Conservation (phyloP, 805 yeast genomes). For the Teunomyces pallodes region DNA sequence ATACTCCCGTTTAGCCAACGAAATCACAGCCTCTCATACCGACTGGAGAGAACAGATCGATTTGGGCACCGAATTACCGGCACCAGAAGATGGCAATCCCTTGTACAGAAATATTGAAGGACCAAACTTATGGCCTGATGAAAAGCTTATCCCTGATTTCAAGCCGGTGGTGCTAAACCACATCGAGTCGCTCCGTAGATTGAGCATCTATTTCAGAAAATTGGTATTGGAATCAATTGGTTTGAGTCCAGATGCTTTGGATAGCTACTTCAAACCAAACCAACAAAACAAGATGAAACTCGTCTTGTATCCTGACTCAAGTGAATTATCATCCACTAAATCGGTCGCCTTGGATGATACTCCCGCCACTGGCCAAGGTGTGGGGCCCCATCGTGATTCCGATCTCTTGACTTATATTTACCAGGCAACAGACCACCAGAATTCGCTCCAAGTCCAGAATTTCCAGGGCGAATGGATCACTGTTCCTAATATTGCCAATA, state of each 20-base stretch:
- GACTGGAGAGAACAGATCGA: conserved; percentile 67
- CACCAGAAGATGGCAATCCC: conserved; percentile 38
- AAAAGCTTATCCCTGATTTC: conserved; percentile 40
- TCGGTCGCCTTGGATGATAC: conserved; percentile 28
- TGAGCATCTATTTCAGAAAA: conserved; percentile 41
- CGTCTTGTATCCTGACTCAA: conserved; percentile 53
- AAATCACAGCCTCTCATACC: conserved; percentile 49
- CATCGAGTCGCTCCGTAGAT: conserved; percentile 43
- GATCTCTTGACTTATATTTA: conserved; percentile 59
- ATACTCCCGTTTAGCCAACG: conserved; percentile 55
- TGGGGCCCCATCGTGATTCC: conserved; percentile 68
- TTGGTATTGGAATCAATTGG: conserved; percentile 59
- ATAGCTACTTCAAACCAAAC: conserved; percentile 48
- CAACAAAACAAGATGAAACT: conserved; percentile 55
- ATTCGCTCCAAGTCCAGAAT: conserved; percentile 56
- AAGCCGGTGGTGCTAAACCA: conserved; percentile 40
- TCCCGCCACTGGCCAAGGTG: conserved; percentile 44
- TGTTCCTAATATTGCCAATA: conserved; percentile 47
- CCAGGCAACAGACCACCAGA: conserved; percentile 49
- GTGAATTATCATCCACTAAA: conserved; percentile 18
- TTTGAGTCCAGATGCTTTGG: conserved; percentile 42
- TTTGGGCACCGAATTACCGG: conserved; percentile 51
- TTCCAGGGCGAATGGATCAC: conserved; percentile 56
- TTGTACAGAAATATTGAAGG: conserved; percentile 53
- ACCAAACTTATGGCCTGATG: conserved; percentile 55